phyloP scores from a whole-genome alignment of 78 protist species.

The Isochrysis galbana region DNA sequence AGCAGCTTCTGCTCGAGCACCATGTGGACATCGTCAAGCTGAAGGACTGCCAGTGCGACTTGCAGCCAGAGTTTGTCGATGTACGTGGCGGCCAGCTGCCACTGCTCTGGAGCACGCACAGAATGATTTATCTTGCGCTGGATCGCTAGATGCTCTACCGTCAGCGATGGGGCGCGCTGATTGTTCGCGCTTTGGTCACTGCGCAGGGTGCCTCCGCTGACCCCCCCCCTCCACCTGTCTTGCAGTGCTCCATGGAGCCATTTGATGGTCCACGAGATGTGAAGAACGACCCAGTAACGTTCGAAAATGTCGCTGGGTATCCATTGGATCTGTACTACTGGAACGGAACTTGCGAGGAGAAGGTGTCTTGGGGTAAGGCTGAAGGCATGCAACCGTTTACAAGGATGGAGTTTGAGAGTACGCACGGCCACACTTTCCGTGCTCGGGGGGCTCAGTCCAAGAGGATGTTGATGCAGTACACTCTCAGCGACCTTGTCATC shows the following conservation, averaged over 20 bases:
- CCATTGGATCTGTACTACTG: not conserved
- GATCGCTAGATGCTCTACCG: no score
- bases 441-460: not conserved
- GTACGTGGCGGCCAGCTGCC: no score
- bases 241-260: not conserved
- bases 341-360: constrained; percentile 23
- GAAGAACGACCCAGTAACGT: not conserved
- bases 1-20: not conserved
- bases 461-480: not conserved
- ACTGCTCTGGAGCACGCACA: no score
- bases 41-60: not conserved
- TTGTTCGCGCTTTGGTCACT: not conserved
- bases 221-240: not conserved
- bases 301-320: not conserved
- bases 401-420: not conserved
- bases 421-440: constrained; percentile 4
- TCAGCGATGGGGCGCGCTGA: not conserved
- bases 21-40: not conserved
- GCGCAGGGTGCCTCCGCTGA: not conserved
- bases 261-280: not conserved
- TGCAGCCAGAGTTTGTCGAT: not conserved
- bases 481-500: not conserved
- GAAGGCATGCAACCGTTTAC: not conserved
- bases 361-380: not conserved
- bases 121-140: no score